Evolutionary conservation across 108 stramenopile species (phyloP).

Genomic region (Nitzschia sp.): DNA sequence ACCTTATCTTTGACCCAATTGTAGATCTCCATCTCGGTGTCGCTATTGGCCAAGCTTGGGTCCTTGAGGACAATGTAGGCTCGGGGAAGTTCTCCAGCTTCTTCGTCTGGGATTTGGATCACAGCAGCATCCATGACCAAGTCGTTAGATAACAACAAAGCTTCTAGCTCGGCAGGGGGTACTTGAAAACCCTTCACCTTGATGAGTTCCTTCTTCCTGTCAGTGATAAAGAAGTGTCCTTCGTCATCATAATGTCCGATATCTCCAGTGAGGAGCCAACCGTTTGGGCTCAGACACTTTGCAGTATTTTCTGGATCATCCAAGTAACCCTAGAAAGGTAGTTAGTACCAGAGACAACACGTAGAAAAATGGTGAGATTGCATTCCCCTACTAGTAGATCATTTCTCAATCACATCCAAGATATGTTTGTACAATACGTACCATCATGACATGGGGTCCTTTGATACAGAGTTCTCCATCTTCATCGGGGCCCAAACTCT

Average conservation of each 20-base stretch:
- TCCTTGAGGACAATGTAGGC: constrained; percentile 80
- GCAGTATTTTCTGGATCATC: constrained; percentile 75
- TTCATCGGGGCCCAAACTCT: constrained; percentile 63
- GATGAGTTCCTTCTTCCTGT: constrained; percentile 92
- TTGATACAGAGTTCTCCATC: constrained; percentile 81
- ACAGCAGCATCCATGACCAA: constrained; percentile 82
- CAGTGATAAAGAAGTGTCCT: constrained; percentile 83
- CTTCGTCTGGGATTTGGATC: constrained; percentile 75
- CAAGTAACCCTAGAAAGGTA: constrained; percentile 65
- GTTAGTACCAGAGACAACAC: background rate
- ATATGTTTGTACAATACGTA: too few species aligned
- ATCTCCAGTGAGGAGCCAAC: constrained; percentile 89
- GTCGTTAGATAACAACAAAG: constrained; percentile 74
- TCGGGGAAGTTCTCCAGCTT: constrained; percentile 82
- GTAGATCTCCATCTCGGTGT: constrained; percentile 58
- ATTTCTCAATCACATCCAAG: too few species aligned
- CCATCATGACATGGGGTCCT: constrained; percentile 79
- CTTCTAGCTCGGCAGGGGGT: constrained; percentile 94
- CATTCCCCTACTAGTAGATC: too few species aligned
- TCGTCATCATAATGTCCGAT: constrained; percentile 83
- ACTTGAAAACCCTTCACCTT: constrained; percentile 92
- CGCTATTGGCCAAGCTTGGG: constrained; percentile 21
- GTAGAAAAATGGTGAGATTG: constrained; percentile 11
- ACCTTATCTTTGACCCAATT: constrained; percentile 84
- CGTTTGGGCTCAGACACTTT: constrained; percentile 68